Percentiles rank a stretch among this genome's conserved stretches.
Evolutionary conservation across 177 flowering plant species (phyloP).

Genomic region (Tripterygium wilfordii): DNA sequence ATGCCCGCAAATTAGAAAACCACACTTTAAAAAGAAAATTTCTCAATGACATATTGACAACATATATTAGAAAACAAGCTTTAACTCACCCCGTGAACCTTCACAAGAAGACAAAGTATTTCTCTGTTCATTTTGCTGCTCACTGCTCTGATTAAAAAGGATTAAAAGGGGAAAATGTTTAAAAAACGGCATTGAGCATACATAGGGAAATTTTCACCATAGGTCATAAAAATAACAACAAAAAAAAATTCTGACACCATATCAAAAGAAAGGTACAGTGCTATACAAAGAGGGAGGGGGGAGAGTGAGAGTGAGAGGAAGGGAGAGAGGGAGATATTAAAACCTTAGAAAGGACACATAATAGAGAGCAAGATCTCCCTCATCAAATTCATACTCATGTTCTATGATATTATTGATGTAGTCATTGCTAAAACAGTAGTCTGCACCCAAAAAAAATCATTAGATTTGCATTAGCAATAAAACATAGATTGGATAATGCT

Average conservation of each 20-base stretch:
- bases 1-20: no score
- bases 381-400: constrained; percentile 45
- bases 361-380: constrained; percentile 53
- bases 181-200: constrained; percentile 10
- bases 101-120: constrained; percentile 59
- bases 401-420: constrained; percentile 53
- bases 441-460: constrained; percentile 30
- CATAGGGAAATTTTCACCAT: no score
- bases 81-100: constrained; percentile 51
- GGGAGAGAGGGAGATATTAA: constrained; percentile 1
- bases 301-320: constrained; percentile 4
- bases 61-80: neutral
- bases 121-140: constrained; percentile 54
- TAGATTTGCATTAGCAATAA: no score
- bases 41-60: neutral
- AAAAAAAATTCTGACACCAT: neutral
- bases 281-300: neutral
- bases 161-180: neutral
- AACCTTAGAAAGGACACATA: constrained; percentile 66
- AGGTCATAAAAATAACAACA: no score
- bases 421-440: constrained; percentile 65
- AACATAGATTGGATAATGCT: no score
- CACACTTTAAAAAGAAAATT: no score
- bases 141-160: constrained; percentile 43
- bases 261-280: neutral